phyloP scores from a whole-genome alignment of 306 rosid species.

The Dalbergia cultrata region DNA sequence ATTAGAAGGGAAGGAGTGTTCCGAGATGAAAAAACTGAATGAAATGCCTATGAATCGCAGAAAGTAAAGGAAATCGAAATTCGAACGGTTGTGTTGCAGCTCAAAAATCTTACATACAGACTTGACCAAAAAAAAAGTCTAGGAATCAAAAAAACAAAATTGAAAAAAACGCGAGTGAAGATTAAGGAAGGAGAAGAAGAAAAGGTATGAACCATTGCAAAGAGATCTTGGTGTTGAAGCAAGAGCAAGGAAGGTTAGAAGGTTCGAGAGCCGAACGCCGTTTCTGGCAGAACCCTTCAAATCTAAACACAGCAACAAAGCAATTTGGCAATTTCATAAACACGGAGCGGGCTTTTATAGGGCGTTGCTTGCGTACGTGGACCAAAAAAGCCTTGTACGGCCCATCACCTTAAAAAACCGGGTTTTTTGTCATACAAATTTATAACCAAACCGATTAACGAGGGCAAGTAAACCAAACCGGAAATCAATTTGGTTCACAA shows the following conservation, averaged over 20 bases:
- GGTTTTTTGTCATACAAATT: too few relatives aligned
- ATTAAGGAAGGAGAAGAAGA: background rate
- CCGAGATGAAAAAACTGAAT: background rate
- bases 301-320: background rate
- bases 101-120: background rate
- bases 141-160: background rate
- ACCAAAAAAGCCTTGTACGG: background rate
- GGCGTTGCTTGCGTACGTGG: background rate
- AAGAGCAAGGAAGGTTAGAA: background rate
- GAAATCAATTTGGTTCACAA: too few relatives aligned
- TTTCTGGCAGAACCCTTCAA: background rate
- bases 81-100: background rate
- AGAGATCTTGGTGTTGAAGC: background rate
- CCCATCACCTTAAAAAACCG: too few relatives aligned
- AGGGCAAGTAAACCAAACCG: too few relatives aligned
- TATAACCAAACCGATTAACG: too few relatives aligned
- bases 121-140: background rate
- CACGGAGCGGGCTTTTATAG: background rate
- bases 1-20: background rate
- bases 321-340: background rate
- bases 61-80: background rate
- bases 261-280: background rate
- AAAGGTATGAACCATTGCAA: background rate
- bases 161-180: background rate
- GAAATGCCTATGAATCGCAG: background rate